A percentile compares a stretch with the other conserved stretches of the same genome.
These are phyloP conservation scores for Septoria petroselini DNA, from an alignment of 2,329 filamentous ascomycete genomes.

Conservation along the genomic window DNA sequence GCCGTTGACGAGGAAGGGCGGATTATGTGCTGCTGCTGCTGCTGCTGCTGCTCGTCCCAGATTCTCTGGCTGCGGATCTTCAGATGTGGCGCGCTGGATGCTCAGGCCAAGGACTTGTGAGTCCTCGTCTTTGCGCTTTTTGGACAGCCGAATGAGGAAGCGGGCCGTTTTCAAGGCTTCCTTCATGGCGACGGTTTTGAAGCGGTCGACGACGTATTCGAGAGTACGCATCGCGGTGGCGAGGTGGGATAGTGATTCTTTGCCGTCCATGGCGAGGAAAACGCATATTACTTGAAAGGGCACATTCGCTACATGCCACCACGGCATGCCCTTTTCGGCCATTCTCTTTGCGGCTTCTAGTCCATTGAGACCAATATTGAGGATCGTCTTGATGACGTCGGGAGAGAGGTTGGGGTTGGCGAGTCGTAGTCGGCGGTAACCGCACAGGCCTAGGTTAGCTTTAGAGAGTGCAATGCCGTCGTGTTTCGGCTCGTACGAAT, in stretches of 20 bases:
- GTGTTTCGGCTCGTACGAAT: slow-evolving; percentile 33
- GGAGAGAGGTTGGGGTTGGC: slow-evolving; percentile 48
- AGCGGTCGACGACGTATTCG: slow-evolving; percentile 34
- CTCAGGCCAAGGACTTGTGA: slow-evolving; percentile 26
- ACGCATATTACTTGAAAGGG: slow-evolving; percentile 59
- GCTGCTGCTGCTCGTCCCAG: no score
- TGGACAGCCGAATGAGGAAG: slow-evolving; percentile 53
- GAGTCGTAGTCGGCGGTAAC: slow-evolving; percentile 54
- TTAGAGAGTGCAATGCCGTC: slow-evolving; percentile 43
- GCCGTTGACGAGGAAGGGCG: slow-evolving; percentile 14
- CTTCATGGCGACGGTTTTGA: slow-evolving; percentile 40
- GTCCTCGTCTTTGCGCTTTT: slow-evolving; percentile 34
- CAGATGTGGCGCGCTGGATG: slow-evolving; percentile 24
- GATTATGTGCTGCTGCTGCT: neutral
- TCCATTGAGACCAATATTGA: slow-evolving; percentile 47
- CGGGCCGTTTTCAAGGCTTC: slow-evolving; percentile 57
- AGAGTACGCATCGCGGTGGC: slow-evolving; percentile 49
- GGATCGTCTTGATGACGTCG: slow-evolving; percentile 47
- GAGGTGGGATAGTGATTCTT: slow-evolving; percentile 49
- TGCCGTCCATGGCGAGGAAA: slow-evolving; percentile 55
- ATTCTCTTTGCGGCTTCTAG: slow-evolving; percentile 50
- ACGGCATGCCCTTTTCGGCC: slow-evolving; percentile 48
- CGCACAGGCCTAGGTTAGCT: slow-evolving; percentile 55
- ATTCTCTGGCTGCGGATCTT: slow-evolving; percentile 27
- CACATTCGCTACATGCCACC: slow-evolving; percentile 60